Conservation (phyloP, 2,329 filamentous ascomycete genomes). For the Epicoccum nigrum region DNA sequence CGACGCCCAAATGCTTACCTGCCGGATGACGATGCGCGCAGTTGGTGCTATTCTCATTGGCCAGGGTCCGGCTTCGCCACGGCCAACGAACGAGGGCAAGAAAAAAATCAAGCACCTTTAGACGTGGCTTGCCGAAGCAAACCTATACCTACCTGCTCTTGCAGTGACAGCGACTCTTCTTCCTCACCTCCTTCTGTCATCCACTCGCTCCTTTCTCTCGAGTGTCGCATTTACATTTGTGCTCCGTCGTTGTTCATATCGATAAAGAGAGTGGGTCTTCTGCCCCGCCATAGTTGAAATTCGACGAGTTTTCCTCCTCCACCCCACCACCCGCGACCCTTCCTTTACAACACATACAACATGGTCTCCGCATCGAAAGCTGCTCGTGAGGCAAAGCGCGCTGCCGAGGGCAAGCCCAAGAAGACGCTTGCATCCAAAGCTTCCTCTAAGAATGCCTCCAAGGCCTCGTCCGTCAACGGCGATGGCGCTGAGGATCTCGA, state of each 20-base stretch:
- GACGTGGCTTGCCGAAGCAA: slow-evolving; percentile 18
- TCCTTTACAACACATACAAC: slow-evolving; percentile 31
- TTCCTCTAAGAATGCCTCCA: slow-evolving; percentile 66
- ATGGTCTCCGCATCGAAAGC: slow-evolving; percentile 75
- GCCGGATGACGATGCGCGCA: slow-evolving; percentile 25
- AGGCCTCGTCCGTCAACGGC: slow-evolving; percentile 71
- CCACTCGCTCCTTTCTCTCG: slow-evolving; percentile 17
- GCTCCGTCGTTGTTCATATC: slow-evolving; percentile 20
- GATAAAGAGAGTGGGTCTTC: slow-evolving; percentile 24
- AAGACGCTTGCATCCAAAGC: slow-evolving; percentile 75
- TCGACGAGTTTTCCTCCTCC: slow-evolving; percentile 27
- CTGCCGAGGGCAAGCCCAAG: slow-evolving; percentile 73
- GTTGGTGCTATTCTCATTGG: slow-evolving; percentile 26
- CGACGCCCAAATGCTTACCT: slow-evolving; percentile 22
- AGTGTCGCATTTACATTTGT: slow-evolving; percentile 15
- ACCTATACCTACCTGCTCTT: slow-evolving; percentile 9
- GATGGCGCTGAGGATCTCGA: slow-evolving; percentile 74
- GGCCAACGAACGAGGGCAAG: slow-evolving; percentile 13
- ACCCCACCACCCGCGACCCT: slow-evolving; percentile 24
- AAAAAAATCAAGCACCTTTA: slow-evolving; percentile 32
- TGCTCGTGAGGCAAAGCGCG: slow-evolving; percentile 70
- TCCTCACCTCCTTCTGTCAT: slow-evolving; percentile 11
- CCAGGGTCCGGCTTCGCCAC: slow-evolving; percentile 26
- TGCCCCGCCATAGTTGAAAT: slow-evolving; percentile 21
- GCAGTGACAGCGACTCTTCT: slow-evolving; percentile 8